These are phyloP conservation scores for Furcasterigmium furcatum DNA, from an alignment of 2,329 filamentous ascomycete species.

Conservation along the genomic window DNA sequence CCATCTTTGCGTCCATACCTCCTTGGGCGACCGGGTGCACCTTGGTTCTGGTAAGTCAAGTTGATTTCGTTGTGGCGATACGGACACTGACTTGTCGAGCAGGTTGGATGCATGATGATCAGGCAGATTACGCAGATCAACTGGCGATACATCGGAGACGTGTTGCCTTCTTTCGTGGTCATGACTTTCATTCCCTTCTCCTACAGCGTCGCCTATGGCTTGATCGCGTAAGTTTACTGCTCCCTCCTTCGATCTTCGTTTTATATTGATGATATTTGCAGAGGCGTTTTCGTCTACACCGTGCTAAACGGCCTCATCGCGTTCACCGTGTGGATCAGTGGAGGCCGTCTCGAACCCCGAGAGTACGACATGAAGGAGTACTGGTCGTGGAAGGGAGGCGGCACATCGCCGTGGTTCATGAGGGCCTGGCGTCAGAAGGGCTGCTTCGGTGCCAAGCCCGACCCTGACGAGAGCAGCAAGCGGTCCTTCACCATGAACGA, in stretches of 20 bases:
- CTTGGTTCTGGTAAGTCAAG: constrained; percentile 55
- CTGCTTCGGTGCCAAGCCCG: constrained; percentile 15
- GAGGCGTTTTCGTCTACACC: constrained; percentile 52
- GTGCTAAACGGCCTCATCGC: constrained; percentile 46
- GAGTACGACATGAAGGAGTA: constrained; percentile 55
- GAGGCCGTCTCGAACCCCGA: constrained; percentile 40
- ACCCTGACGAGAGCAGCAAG: constrained; percentile 15
- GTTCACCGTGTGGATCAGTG: constrained; percentile 37
- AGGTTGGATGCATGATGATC: constrained; percentile 77
- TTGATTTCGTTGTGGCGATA: neutral
- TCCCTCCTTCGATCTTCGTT: too few species aligned
- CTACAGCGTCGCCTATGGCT: constrained; percentile 74
- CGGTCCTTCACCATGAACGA: constrained; percentile 11
- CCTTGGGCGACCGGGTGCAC: constrained; percentile 77
- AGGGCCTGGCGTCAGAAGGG: constrained; percentile 27
- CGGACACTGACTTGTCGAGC: constrained; percentile 4
- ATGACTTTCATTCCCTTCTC: constrained; percentile 75
- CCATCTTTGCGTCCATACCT: constrained; percentile 73
- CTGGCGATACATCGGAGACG: constrained; percentile 74
- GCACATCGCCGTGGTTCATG: constrained; percentile 45
- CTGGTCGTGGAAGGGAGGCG: constrained; percentile 50
- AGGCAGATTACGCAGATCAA: constrained; percentile 72
- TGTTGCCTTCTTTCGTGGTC: constrained; percentile 72
- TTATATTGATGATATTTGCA: constrained; percentile 22
- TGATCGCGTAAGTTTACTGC: constrained; percentile 69